Conservation (phyloP, 2,329 filamentous ascomycete species). For the Hypoxylon sp. region DNA sequence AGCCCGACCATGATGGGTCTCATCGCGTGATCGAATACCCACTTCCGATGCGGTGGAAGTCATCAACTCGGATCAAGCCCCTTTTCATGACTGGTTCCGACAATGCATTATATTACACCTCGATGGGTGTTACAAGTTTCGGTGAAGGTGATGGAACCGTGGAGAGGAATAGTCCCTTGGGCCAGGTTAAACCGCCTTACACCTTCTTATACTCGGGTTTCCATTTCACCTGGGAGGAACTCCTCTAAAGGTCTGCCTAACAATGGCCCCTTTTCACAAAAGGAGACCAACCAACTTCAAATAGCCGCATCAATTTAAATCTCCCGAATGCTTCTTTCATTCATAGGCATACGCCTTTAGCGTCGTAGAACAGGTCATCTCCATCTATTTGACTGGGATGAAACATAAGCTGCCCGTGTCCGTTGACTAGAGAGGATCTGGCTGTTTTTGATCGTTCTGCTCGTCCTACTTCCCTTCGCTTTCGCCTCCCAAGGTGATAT, state of each 20-base stretch:
- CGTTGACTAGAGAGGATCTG: no score
- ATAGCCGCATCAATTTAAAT: background rate
- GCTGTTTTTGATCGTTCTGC: background rate
- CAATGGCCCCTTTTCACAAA: conserved; percentile 5
- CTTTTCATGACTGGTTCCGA: conserved; percentile 55
- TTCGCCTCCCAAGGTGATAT: background rate
- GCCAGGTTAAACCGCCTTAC: background rate
- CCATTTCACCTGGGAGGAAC: background rate
- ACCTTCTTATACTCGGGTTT: no score
- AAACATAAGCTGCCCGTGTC: no score
- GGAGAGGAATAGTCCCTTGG: background rate
- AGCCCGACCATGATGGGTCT: conserved; percentile 70
- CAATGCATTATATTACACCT: background rate
- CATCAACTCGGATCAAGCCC: conserved; percentile 55
- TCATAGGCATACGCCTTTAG: background rate
- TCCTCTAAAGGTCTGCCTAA: conserved; percentile 6
- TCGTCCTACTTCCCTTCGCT: background rate
- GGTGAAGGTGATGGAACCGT: background rate
- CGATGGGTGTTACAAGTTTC: background rate
- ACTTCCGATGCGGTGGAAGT: conserved; percentile 60
- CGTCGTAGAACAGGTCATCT: no score
- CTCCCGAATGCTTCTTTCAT: background rate
- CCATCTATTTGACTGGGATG: no score
- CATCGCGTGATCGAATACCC: conserved; percentile 70
- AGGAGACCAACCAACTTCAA: background rate